Percentiles rank a stretch among this genome's conserved stretches.
Conservation (phyloP, 2,329 filamentous ascomycete genomes). For the Ophiostoma perfectum region DNA sequence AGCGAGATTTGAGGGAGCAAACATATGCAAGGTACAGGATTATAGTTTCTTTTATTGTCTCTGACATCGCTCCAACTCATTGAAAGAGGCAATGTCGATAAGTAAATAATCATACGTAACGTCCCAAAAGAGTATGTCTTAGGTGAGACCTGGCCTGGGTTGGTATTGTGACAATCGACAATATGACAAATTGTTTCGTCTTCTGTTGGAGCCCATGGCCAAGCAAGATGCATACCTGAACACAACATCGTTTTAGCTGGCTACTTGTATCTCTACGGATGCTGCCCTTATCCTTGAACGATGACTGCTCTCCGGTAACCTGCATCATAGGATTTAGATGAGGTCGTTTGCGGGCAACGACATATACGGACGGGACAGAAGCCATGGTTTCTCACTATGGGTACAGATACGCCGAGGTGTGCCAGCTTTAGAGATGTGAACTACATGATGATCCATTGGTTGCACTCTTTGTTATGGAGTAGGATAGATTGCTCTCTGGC, state of each 20-base stretch:
- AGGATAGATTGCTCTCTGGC: background rate
- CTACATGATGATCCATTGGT: too few relatives aligned
- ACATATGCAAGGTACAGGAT: background rate
- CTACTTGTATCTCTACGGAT: background rate
- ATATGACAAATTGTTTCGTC: background rate
- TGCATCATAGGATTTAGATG: background rate
- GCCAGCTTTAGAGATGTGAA: too few relatives aligned
- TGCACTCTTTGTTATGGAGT: background rate
- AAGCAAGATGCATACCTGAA: background rate
- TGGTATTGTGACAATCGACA: background rate
- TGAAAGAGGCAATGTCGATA: background rate
- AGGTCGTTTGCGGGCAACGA: background rate
- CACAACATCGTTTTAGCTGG: background rate
- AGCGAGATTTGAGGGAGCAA: background rate
- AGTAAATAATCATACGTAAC: background rate
- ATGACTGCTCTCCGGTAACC: background rate
- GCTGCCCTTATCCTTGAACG: background rate
- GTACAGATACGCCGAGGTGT: too few relatives aligned
- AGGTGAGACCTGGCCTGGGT: background rate
- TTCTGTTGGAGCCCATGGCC: background rate
- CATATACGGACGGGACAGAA: background rate
- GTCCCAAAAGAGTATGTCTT: background rate
- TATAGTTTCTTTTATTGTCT: background rate
- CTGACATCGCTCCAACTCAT: background rate
- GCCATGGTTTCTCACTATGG: background rate